Evolutionary conservation across 352 stramenopile genomes (phyloP).

Genomic region (Phytophthora megakarya): DNA sequence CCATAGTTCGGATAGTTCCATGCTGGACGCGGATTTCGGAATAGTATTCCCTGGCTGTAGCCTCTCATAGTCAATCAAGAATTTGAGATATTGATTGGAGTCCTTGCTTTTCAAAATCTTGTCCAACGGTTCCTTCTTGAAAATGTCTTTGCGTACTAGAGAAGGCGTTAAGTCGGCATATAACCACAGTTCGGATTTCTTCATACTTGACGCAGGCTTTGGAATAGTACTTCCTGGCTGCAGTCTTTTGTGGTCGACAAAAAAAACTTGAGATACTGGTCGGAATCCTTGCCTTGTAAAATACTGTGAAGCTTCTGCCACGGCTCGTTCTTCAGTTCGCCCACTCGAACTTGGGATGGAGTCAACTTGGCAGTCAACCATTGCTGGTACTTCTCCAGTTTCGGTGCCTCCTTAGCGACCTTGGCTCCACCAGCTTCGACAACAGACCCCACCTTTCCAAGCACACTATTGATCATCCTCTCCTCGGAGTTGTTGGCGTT

Average conservation of each 20-base stretch:
- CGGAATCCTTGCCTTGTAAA: background rate
- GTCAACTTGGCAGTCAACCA: conserved; percentile 2
- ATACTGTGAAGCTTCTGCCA: background rate
- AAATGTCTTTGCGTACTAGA: conserved; percentile 5
- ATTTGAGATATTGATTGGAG: too few species aligned
- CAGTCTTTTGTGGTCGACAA: conserved; percentile 5
- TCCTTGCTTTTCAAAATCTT: too few species aligned
- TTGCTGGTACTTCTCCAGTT: conserved; percentile 21
- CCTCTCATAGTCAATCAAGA: too few species aligned
- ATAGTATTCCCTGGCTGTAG: too few species aligned
- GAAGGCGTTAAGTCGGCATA: background rate
- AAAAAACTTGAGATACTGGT: conserved; percentile 20
- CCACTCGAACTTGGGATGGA: conserved; percentile 7
- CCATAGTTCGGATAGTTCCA: too few species aligned
- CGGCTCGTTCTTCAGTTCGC: conserved; percentile 4
- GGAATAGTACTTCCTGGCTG: background rate
- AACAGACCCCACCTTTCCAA: conserved; percentile 13
- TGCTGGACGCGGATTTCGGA: too few species aligned
- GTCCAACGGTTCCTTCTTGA: too few species aligned
- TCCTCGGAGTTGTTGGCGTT: conserved; percentile 4
- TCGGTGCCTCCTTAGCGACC: conserved; percentile 2
- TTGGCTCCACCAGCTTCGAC: conserved; percentile 7
- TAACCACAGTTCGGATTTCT: conserved; percentile 14
- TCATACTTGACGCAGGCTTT: background rate
- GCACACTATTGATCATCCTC: conserved; percentile 14